These are phyloP conservation scores for Medicago lupulina DNA, from an alignment of 306 rosid genomes.

Conservation along the genomic window DNA sequence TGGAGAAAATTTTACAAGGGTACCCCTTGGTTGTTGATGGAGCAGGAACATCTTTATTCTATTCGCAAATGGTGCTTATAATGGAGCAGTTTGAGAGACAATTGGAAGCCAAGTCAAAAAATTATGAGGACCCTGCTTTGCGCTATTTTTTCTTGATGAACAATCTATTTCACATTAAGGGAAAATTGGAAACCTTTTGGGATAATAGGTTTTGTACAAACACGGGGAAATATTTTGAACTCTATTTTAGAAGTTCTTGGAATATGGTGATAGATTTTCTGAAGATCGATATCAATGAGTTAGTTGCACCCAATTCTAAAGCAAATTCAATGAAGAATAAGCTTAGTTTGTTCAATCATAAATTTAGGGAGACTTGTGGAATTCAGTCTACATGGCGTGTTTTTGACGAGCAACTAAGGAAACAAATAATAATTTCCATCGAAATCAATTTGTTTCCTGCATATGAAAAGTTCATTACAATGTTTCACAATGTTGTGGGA, in stretches of 20 bases:
- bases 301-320: neutral
- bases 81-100: conserved; percentile 74
- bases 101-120: conserved; percentile 66
- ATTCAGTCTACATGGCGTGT: conserved; percentile 10
- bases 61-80: conserved; percentile 36
- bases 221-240: conserved; percentile 40
- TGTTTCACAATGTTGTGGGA: no score
- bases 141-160: conserved; percentile 68
- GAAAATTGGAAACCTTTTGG: conserved; percentile 53
- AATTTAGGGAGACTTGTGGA: neutral
- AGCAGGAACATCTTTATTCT: neutral
- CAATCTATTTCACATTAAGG: conserved; percentile 45
- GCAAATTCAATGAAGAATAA: conserved; percentile 22
- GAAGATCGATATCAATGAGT: neutral
- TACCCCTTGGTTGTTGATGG: conserved; percentile 47
- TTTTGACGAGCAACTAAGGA: neutral
- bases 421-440: neutral
- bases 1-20: neutral
- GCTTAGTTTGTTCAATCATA: neutral
- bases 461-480: no score
- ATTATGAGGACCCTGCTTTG: conserved; percentile 57
- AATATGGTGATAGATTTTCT: conserved; percentile 37
- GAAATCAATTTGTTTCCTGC: no score
- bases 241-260: conserved; percentile 69
- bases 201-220: conserved; percentile 58